A percentile compares a stretch with the other conserved stretches of the same genome.
phyloP scores from a whole-genome alignment of 306 rosid genomes.

The Vicia villosa region DNA sequence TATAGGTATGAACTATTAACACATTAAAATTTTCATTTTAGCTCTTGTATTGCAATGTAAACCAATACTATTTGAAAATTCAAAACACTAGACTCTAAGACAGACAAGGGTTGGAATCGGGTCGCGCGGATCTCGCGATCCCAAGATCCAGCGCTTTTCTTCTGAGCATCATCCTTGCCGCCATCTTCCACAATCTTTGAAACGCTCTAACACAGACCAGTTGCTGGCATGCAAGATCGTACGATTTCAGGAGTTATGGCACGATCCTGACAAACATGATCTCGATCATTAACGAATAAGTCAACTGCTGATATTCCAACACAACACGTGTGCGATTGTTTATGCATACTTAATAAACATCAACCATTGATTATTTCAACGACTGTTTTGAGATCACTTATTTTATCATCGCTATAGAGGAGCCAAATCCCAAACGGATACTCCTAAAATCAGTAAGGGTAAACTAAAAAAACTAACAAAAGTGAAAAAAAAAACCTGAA shows the following conservation, averaged over 20 bases:
- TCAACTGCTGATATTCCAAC: background rate
- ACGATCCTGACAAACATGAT: too few species aligned
- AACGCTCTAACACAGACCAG: too few species aligned
- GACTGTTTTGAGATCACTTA: background rate
- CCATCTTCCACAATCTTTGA: too few species aligned
- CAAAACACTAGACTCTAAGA: background rate
- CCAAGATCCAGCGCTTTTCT: too few species aligned
- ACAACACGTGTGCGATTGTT: background rate
- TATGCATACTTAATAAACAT: background rate
- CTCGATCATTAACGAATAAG: background rate
- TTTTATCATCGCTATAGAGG: background rate
- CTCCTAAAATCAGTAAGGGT: background rate
- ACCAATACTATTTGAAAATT: background rate
- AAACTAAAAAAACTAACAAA: background rate
- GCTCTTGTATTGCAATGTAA: background rate
- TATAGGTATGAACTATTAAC: background rate
- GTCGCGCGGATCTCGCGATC: too few species aligned
- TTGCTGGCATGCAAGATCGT: too few species aligned
- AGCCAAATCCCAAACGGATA: background rate
- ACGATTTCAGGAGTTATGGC: too few species aligned
- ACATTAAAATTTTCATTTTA: background rate
- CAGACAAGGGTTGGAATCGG: too few species aligned
- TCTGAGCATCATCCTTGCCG: too few species aligned
- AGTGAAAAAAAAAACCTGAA: background rate
- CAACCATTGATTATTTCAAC: background rate